Base-by-base conservation (phyloP, 768 basidiomycete species). In the Amanita subjunquillea region DNA sequence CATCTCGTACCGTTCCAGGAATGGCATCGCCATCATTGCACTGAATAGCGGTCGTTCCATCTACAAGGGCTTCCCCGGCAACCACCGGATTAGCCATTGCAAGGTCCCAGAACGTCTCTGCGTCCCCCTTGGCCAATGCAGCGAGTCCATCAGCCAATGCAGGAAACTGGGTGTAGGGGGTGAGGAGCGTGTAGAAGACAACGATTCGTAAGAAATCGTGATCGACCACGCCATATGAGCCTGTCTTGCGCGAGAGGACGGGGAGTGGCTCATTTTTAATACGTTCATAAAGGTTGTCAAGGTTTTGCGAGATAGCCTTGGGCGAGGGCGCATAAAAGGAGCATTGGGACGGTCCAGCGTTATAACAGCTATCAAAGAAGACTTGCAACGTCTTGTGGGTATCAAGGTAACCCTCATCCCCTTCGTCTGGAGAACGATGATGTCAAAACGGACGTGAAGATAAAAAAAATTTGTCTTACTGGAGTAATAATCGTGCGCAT, bases 261-360 rank as follows among this genome's bases (percentile, higher is more conserved):
- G 73, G 67, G 1, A 73, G 44, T 0, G 75, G 74, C 1, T 57
- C 59, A 7, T 29, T 6, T 32, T 51, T 30, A 13, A 41, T 6
- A n/a, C 15, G 20, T 1, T 64, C 61, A 46, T 67, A 69, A 1
- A 75, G 54, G 0, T 49, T 50, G 1, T 69, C 69, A 5, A 74
- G 58, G 39, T 73, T 74, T 9, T 59, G 58, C 2, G 59, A 55
- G 20, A 75, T 68, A 2, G 63, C 61, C 0, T 58, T 57, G 0
- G 73, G 58, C 1, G 65, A 65, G 0, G 69, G 61, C 6, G 71
- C 67, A 57, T 67, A 72, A 59, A 75, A 73, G 3, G 68, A 44
- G 54, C 74, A 75, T 4, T 39, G 47, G 6, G 51, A 38, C 0
- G 69, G 68, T 0, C 73, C 74, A 1, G 70, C 72, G 0, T 63